Evolutionary conservation across 2,329 filamentous ascomycete species (phyloP), one percentile per base, ranked within the genome.

Genomic region (Exserohilum rostratum): DNA sequence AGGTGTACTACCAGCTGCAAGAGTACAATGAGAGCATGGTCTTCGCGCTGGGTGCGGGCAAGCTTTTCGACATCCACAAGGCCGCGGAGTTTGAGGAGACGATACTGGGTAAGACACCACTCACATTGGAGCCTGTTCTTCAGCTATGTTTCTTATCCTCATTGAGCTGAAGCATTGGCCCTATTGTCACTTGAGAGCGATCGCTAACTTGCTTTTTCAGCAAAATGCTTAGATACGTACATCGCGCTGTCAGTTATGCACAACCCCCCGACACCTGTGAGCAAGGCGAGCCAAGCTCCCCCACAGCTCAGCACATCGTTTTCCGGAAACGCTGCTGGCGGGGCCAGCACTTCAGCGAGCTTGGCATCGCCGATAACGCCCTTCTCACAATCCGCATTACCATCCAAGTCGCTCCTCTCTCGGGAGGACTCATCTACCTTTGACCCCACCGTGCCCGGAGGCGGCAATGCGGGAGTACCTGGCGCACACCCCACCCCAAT

Each of bases 21-120:
- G 95, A 95, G 76, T 99, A 99, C 82, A 95, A 97, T 75, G 95
- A 99, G 81, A 97, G 93, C 78, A 98, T 99, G 93, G 90, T 91
- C 47, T 98, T 99, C 77, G 95, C 95, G 61, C 86, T 99, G 40
- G 93, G 92, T 55, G 93, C 95, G 20, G 95, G 95, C 57, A 91
- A 97, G 74, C 87, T 96, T 45, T 97, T 99, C 83, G 91, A 96
- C 80, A 85, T 98, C 63, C 90, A 97, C 70, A 85, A 88, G 50
- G 89, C 90, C 47, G 90, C 91, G 77, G 95, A 99, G 80, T 99
- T 96, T 72, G 95, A 99, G 78, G 93, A 99, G 80, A 99, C 95
- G 53, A 98, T 99, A 79, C 93, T 98, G 76, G 93, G 83, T 85
- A 77, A 69, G 80, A 75, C 40, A 55, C 35, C 50, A 51, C 54